These are phyloP conservation scores for Pezicula rhizophila DNA, from an alignment of 2,329 filamentous ascomycete genomes.

Conservation along the genomic window DNA sequence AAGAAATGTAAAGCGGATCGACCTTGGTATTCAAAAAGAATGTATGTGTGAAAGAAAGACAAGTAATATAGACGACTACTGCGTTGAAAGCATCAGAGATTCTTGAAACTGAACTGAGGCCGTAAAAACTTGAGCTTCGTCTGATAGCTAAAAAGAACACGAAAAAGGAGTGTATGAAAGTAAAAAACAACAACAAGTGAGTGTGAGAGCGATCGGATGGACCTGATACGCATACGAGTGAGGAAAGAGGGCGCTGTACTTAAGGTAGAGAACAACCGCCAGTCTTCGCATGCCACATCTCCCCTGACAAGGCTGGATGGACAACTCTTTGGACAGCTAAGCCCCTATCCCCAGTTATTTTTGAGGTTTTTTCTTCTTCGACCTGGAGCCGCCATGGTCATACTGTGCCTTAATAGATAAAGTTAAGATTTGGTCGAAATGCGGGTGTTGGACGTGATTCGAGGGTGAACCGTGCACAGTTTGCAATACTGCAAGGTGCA, in stretches of 20 bases:
- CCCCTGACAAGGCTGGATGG: background rate
- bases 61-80: background rate
- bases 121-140: background rate
- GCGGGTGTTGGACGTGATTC: background rate
- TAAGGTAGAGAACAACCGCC: background rate
- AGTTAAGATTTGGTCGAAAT: background rate
- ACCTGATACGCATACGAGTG: background rate
- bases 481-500: too few relatives aligned
- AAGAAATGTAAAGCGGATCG: background rate
- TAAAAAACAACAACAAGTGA: background rate
- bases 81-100: background rate
- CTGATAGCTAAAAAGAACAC: background rate
- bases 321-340: background rate
- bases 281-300: conserved; percentile 1
- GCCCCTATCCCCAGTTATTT: background rate
- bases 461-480: background rate
- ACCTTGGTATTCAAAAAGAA: background rate
- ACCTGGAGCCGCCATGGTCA: too few relatives aligned
- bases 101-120: conserved; percentile 1
- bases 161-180: background rate
- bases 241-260: background rate
- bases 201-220: background rate
- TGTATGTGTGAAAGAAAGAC: background rate
- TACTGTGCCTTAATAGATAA: too few relatives aligned
- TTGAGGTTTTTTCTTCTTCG: background rate